Evolutionary conservation across 306 rosid species (phyloP).

Genomic region (Ormosia emarginata): DNA sequence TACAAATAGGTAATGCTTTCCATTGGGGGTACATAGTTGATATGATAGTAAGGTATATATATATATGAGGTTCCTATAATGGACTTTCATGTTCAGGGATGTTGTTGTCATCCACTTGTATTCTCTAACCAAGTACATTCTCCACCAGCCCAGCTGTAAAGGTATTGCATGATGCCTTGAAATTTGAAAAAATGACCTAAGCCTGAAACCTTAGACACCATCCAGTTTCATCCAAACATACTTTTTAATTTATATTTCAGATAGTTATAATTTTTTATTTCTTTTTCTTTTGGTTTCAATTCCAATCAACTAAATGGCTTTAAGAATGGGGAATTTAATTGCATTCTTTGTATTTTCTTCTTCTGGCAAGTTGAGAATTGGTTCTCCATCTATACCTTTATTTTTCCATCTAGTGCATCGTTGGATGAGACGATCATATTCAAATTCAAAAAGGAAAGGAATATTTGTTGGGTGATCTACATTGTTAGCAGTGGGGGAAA

Average conservation of each 20-base stretch:
- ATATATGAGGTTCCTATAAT: conserved; percentile 22
- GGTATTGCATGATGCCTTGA: conserved; percentile 25
- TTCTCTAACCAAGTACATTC: conserved; percentile 24
- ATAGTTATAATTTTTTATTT: not conserved
- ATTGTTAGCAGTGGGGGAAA: conserved; percentile 2
- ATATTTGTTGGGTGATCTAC: conserved; percentile 18
- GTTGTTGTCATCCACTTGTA: conserved; percentile 37
- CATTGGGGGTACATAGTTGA: conserved; percentile 18
- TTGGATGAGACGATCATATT: not conserved
- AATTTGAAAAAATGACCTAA: conserved; percentile 34
- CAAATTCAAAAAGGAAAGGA: not conserved
- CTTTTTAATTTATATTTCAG: conserved; percentile 14
- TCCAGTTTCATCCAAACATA: conserved; percentile 13
- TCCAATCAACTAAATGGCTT: not conserved
- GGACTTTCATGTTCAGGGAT: conserved; percentile 19
- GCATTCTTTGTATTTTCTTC: conserved; percentile 7
- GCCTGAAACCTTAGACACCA: conserved; percentile 33
- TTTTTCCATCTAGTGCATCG: not conserved
- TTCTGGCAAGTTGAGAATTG: not conserved
- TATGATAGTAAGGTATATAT: conserved; percentile 19
- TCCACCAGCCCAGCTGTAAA: conserved; percentile 34
- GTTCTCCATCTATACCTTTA: not conserved
- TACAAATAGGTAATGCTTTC: conserved; percentile 33
- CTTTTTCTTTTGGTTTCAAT: too few relatives aligned
- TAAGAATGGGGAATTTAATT: not conserved